Conservation (phyloP, 1,139 yeast genomes). For the Yamadazyma sp. region DNA sequence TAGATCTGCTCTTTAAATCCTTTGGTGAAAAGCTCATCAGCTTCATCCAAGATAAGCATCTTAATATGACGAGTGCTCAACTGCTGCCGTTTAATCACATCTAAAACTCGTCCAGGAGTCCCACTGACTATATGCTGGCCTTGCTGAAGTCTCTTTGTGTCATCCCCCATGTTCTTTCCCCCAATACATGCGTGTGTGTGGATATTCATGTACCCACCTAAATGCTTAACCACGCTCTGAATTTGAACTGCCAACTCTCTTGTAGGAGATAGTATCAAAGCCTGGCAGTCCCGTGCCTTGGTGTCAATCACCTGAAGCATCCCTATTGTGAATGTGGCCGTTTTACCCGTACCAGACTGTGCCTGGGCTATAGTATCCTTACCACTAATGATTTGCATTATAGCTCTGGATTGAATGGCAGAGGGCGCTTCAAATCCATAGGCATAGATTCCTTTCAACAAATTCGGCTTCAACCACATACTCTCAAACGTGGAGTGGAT, state of each 20-base stretch:
- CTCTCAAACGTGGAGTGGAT: constrained; percentile 71
- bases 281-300: constrained; percentile 68
- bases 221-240: constrained; percentile 75
- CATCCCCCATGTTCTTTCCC: constrained; percentile 83
- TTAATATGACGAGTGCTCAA: constrained; percentile 70
- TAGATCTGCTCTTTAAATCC: constrained; percentile 93
- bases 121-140: constrained; percentile 96
- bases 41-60: constrained; percentile 88
- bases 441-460: constrained; percentile 74
- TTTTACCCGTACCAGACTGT: constrained; percentile 97
- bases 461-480: constrained; percentile 71
- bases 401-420: constrained; percentile 93
- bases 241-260: constrained; percentile 92
- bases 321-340: constrained; percentile 94
- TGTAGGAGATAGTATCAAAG: constrained; percentile 90
- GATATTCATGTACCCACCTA: constrained; percentile 84
- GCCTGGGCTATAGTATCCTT: constrained; percentile 96
- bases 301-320: constrained; percentile 80
- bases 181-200: constrained; percentile 92
- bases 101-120: constrained; percentile 93
- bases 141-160: constrained; percentile 64
- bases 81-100: constrained; percentile 77
- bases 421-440: constrained; percentile 96
- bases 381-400: constrained; percentile 86
- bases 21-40: constrained; percentile 86